These are phyloP conservation scores for Kodamaea derodonti DNA, from an alignment of 1,139 yeast genomes.

Conservation along the genomic window DNA sequence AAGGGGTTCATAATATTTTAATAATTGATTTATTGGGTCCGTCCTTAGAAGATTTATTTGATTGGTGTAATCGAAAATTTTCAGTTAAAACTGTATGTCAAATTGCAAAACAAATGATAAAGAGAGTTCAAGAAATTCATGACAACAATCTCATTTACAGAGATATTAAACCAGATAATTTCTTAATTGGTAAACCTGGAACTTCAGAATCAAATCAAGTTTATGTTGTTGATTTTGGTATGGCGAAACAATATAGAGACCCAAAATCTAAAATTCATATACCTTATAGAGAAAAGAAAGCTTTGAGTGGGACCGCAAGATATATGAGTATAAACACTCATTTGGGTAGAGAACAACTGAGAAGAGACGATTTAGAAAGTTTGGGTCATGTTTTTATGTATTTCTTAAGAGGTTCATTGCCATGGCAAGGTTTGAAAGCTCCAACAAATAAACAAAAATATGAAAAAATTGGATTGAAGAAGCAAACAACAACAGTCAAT, in stretches of 20 bases:
- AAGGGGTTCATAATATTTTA: constrained; percentile 70
- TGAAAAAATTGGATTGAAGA: constrained; percentile 78
- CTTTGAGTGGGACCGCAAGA: constrained; percentile 62
- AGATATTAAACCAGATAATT: constrained; percentile 76
- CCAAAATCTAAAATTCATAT: constrained; percentile 58
- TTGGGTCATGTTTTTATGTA: constrained; percentile 65
- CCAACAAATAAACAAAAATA: constrained; percentile 80
- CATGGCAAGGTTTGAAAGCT: constrained; percentile 58
- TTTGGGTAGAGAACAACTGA: constrained; percentile 60
- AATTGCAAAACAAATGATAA: constrained; percentile 72
- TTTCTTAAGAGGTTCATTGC: constrained; percentile 54
- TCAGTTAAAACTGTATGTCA: constrained; percentile 69
- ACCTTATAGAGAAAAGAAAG: constrained; percentile 60
- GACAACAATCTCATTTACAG: constrained; percentile 68
- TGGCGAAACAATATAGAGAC: constrained; percentile 66
- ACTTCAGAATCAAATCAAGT: constrained; percentile 57
- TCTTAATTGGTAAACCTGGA: constrained; percentile 66
- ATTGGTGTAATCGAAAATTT: constrained; percentile 76
- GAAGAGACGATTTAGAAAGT: constrained; percentile 61
- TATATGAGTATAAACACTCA: constrained; percentile 67
- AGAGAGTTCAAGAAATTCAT: constrained; percentile 63
- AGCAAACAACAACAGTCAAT: constrained; percentile 64
- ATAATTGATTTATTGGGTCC: constrained; percentile 76
- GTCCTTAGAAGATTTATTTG: constrained; percentile 72
- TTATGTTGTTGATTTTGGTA: constrained; percentile 51